phyloP scores from a whole-genome alignment of 148 eudicot genomes.

The Simmondsia chinensis region DNA sequence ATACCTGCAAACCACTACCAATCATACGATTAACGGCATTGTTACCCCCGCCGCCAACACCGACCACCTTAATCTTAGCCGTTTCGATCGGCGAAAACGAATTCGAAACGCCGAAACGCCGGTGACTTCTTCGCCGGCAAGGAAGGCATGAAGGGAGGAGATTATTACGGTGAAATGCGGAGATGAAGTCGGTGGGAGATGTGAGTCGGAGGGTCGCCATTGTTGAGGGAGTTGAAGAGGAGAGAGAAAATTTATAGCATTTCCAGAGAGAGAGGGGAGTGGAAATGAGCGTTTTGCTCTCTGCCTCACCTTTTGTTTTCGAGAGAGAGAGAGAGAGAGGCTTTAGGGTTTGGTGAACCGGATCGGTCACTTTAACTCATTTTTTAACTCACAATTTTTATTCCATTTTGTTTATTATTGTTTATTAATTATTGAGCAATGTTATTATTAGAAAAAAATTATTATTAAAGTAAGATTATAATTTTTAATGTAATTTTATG shows the following conservation, averaged over 20 bases:
- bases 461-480: no score
- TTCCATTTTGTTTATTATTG: no score
- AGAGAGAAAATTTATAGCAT: not conserved
- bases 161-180: slow-evolving; percentile 27
- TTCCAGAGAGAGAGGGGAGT: not conserved
- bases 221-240: slow-evolving; percentile 15
- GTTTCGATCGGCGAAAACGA: slow-evolving; percentile 52
- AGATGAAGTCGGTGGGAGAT: slow-evolving; percentile 15
- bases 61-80: slow-evolving; percentile 90
- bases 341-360: no score
- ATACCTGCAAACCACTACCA: slow-evolving; percentile 90
- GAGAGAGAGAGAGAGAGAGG: not conserved
- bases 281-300: slow-evolving; percentile 10
- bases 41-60: slow-evolving; percentile 98
- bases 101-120: slow-evolving; percentile 19
- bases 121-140: slow-evolving; percentile 17
- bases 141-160: slow-evolving; percentile 22
- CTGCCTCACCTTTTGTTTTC: slow-evolving; percentile 9
- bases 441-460: no score
- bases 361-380: no score
- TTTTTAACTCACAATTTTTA: not conserved
- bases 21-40: slow-evolving; percentile 99
- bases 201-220: slow-evolving; percentile 30
- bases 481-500: no score
- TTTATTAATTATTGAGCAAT: no score